Base-by-base conservation (phyloP, 805 yeast genomes). In the Ogataea paradorogensis region DNA sequence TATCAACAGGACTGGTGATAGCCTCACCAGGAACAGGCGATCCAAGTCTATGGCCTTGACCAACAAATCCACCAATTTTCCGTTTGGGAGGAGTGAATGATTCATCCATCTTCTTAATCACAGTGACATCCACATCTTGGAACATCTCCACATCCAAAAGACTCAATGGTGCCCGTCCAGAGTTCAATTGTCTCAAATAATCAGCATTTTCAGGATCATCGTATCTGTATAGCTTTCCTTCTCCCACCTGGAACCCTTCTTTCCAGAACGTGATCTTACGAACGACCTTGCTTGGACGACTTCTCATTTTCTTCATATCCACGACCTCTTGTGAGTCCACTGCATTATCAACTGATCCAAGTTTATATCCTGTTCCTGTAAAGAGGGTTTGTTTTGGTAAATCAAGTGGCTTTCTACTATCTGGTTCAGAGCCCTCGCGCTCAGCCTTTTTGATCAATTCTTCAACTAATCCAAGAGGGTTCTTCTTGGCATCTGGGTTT, bases 241-340 rank as follows among this genome's bases (percentile, higher is more conserved):
- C 96, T 23, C 93, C 98, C 18, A 93, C 89, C 47, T 88, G 87
- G 65, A 93, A 93, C 1, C 99, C 99, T 55, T 93, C 91, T 51
- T 80, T 83, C 99, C 99, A 93, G 61, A 93, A 91, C 0, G 95
- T 87, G 46, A 93, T 83, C 30, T 84, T 84, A 56, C 98, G 75
- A 13, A 74, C 72, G 5, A 83, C 96, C 43, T 78, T 80, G 27
- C 65, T 69, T 2, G 57, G 58, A 5, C 55, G 47, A 18, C 34
- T 33, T 9, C 35, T 43, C 16, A 18, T 22, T 5, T 27, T 30
- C 16, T 45, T 37, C 9, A 54, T 45, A 45, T 70, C 72, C 8
- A 55, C 61, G 15, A 55, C 36, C 8, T 40, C 44, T 27, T 51
- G 51, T 1, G 67, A 60, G 10, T 58, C 58, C 20, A 58, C 67